Evolutionary conservation across 139 green algal species (phyloP).

Genomic region (Ettlia oleoabundans): DNA sequence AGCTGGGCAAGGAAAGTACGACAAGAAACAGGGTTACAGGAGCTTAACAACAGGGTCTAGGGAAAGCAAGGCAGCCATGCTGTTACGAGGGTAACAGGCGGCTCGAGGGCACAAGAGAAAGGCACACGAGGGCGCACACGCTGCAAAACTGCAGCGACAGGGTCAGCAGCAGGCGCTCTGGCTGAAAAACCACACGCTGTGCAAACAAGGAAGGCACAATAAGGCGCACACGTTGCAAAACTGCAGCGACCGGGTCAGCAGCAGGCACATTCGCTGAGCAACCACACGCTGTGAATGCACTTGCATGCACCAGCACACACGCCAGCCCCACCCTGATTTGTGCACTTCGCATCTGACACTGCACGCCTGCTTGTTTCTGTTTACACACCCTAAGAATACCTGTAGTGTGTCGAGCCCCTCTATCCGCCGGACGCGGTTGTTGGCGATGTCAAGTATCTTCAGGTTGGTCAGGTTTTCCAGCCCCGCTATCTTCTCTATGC

Average conservation of each 20-base stretch:
- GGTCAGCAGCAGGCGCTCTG: too few relatives aligned
- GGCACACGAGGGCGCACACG: too few relatives aligned
- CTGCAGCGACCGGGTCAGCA: too few relatives aligned
- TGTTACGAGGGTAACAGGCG: background rate
- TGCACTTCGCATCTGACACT: background rate
- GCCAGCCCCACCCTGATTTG: background rate
- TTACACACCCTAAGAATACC: background rate
- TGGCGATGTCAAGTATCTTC: slow-evolving; percentile 85
- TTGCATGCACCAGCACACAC: too few relatives aligned
- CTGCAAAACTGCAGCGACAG: too few relatives aligned
- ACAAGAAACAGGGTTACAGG: background rate
- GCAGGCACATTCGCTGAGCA: too few relatives aligned
- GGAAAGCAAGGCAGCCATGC: too few relatives aligned
- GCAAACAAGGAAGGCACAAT: too few relatives aligned
- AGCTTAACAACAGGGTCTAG: background rate
- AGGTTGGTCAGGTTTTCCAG: slow-evolving; percentile 67
- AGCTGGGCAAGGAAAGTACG: slow-evolving; percentile 31
- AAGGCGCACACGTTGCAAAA: too few relatives aligned
- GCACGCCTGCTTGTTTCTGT: background rate
- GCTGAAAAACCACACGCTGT: too few relatives aligned
- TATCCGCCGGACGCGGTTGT: slow-evolving; percentile 71
- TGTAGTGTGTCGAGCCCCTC: slow-evolving; percentile 47
- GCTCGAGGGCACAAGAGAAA: background rate
- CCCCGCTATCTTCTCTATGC: slow-evolving; percentile 74
- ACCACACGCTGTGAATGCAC: too few relatives aligned